Evolutionary conservation across 2,329 filamentous ascomycete species (phyloP), one percentile per base, ranked within the genome.

Genomic region (Dactylellina leptospora): DNA sequence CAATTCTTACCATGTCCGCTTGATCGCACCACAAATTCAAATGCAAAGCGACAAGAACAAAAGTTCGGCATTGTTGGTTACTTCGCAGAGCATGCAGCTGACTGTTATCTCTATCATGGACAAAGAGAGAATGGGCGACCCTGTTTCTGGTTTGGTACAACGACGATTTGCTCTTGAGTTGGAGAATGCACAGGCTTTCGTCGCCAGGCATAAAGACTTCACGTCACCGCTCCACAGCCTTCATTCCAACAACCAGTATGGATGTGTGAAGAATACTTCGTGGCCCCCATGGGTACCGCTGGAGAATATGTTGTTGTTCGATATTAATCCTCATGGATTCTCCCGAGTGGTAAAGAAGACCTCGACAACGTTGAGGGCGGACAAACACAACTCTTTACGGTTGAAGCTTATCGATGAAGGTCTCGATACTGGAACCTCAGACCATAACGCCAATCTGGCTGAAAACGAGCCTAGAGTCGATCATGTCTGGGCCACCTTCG

Each of bases 211-310:
- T 77, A 96, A 96, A 81, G 95, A 89, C 79, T 93, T 99, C 80
- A 85, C 86, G 10, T 90, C 89, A 8, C 90, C 91, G 74, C 87
- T 96, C 74, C 85, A 97, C 58, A 92, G 95, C 58, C 90, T 96
- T 84, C 97, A 99, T 79, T 93, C 93, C 20, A 93, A 92, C 58
- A 96, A 93, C 80, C 89, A 88, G 70, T 99, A 99, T 78, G 96
- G 96, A 36, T 89, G 92, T 27, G 87, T 91, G 40, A 85, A 86
- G 33, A 92, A 92, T 8, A 91, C 92, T 2, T 88, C 91, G 13
- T 99, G 96, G 95, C 95, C 95, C 9, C 95, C 95, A 0, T 99
- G 95, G 95, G 91, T 97, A 48, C 95, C 95, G 0, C 89, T 99
- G 82, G 95, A 99, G 81, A 91, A 96, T 76, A 97, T 99, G 89